Base-by-base conservation (phyloP, 306 rosid genomes). In the Pachyrhizus erosus region DNA sequence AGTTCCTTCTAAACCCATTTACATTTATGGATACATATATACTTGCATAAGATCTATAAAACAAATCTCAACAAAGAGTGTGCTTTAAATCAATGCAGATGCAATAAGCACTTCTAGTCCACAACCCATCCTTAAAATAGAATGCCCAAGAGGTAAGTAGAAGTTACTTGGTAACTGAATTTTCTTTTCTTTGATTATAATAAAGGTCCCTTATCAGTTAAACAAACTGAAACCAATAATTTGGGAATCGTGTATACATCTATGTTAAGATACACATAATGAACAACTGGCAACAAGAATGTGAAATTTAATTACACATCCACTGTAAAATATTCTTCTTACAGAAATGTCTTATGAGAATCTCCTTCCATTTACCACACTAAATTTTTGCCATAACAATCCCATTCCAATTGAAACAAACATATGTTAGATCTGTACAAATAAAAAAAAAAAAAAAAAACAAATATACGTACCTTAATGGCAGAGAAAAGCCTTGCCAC, bases 401-500 rank as follows among this genome's bases (percentile, higher is more conserved):
- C 71, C 48, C 61, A 77, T 29, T 82, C 61, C 48, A 72, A 17
- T 18, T 84, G 17, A 70, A 46, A 42, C 70, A 31, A 80, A 46
- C 54, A 61, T 15, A 18, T 23, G 65, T 76, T 51, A 42, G 55
- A 81, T 73, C 37, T 17, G 27, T 29, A 67, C 24, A 67, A 42
- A 39, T n/a, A 84, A 15, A 54, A 57, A 79, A 13, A n/a, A n/a
- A n/a, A n/a, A n/a, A n/a, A n/a, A n/a, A n/a, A n/a, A n/a, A n/a
- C n/a, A n/a, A n/a, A 68, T 18, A 79, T 17, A 9, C 79, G 48
- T 78, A 96, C 99, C 96, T 93, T 92, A 81, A 96, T 96, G 75
- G 97, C 97, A 55, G 81, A 91, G 88, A 93, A 96, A 75, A 96
- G 94, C 89, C 89, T 91, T 76, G 99, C 98, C 23, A 96, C 99